Conservation (phyloP, 2,329 filamentous ascomycete species). For the Xylariaceae sp. region DNA sequence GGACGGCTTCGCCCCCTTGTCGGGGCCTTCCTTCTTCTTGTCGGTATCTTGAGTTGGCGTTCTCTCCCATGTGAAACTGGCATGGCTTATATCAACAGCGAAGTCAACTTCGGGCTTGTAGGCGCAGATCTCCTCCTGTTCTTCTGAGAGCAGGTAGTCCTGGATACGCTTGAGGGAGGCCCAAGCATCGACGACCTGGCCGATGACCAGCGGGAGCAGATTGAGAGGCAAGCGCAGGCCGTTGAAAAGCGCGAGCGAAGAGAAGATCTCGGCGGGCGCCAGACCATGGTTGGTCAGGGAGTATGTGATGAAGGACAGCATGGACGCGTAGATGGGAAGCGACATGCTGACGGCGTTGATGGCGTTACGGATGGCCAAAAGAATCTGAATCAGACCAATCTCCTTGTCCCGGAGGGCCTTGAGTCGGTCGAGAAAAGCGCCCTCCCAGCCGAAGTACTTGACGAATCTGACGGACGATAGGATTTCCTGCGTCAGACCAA, state of each 20-base stretch:
- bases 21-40: conserved; percentile 38
- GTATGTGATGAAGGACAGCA: conserved; percentile 87
- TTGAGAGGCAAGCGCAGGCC: conserved; percentile 84
- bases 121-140: conserved; percentile 64
- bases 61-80: conserved; percentile 83
- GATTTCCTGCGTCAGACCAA: conserved; percentile 88
- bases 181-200: conserved; percentile 84
- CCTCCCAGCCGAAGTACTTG: conserved; percentile 96
- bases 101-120: conserved; percentile 50
- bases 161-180: conserved; percentile 79
- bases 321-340: conserved; percentile 87
- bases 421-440: conserved; percentile 71
- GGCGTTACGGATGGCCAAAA: conserved; percentile 75
- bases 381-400: conserved; percentile 73
- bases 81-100: conserved; percentile 64
- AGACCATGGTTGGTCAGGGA: conserved; percentile 60
- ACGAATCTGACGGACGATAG: conserved; percentile 86
- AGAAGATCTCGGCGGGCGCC: conserved; percentile 75
- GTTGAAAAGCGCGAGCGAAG: conserved; percentile 90
- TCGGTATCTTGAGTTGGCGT: conserved; percentile 48
- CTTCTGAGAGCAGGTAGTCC: conserved; percentile 80
- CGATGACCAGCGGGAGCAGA: conserved; percentile 77
- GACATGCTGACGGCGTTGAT: conserved; percentile 81
- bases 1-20: conserved; percentile 25
- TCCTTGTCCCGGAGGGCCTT: conserved; percentile 67